phyloP scores from a whole-genome alignment of 345 rosid species.

The Salix caprea region DNA sequence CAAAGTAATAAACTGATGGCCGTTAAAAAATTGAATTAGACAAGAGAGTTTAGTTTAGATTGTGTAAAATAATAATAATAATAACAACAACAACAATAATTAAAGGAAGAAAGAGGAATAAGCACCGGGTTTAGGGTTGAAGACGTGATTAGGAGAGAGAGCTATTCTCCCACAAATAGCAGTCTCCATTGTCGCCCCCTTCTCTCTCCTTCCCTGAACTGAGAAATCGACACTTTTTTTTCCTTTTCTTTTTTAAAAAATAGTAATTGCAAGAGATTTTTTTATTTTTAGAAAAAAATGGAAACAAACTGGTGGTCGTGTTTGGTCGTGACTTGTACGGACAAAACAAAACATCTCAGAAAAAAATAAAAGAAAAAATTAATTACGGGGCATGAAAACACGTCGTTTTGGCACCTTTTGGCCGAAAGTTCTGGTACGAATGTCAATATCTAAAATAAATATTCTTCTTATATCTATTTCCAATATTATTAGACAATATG shows the following conservation, averaged over 20 bases:
- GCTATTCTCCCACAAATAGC: constrained; percentile 69
- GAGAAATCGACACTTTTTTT: neutral
- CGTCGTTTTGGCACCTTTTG: neutral
- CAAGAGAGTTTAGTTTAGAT: neutral
- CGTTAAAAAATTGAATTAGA: neutral
- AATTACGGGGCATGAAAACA: neutral
- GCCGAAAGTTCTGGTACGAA: neutral
- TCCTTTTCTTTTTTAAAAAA: neutral
- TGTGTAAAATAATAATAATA: neutral
- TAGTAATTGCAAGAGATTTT: neutral
- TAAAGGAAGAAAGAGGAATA: constrained; percentile 1
- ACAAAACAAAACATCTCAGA: neutral
- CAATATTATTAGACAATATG: too few relatives aligned
- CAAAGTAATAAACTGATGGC: neutral
- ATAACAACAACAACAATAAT: neutral
- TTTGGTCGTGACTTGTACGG: neutral
- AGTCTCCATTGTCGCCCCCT: constrained; percentile 44
- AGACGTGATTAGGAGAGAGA: constrained; percentile 61
- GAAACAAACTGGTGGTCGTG: neutral
- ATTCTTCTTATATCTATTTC: too few relatives aligned
- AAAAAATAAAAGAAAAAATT: neutral
- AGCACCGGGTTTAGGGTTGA: constrained; percentile 57
- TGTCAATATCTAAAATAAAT: too few relatives aligned
- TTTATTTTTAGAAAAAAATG: neutral
- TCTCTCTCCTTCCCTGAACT: constrained; percentile 4